Evolutionary conservation across 441 rosid genomes (phyloP).

Genomic region (Cnidoscolus chayamansa): DNA sequence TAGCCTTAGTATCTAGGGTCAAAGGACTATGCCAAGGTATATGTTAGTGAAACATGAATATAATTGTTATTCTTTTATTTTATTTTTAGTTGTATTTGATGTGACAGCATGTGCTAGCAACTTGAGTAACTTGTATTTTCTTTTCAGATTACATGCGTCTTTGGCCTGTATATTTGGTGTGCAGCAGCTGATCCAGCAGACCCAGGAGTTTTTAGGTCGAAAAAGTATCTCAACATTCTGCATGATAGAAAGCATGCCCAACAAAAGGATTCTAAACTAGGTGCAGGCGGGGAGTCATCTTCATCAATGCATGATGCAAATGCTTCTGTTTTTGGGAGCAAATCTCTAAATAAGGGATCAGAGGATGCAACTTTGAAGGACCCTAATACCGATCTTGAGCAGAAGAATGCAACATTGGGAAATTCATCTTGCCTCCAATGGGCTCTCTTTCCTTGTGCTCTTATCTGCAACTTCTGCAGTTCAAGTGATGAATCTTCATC

Average conservation of each 20-base stretch:
- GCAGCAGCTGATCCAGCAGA: constrained; percentile 97
- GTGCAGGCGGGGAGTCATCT: constrained; percentile 60
- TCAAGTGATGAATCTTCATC: constrained; percentile 61
- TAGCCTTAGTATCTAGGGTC: neutral
- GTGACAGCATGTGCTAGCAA: neutral
- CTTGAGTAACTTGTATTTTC: constrained; percentile 25
- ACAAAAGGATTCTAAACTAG: constrained; percentile 50
- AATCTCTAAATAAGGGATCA: constrained; percentile 43
- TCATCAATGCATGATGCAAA: constrained; percentile 47
- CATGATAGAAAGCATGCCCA: constrained; percentile 45
- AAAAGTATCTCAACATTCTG: constrained; percentile 68
- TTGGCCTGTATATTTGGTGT: constrained; percentile 94
- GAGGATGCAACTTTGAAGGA: constrained; percentile 38
- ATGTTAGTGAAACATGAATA: neutral
- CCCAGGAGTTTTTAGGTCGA: constrained; percentile 81
- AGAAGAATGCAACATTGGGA: constrained; percentile 37
- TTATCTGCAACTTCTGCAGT: constrained; percentile 52
- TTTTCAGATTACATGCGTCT: constrained; percentile 71
- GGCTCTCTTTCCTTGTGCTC: constrained; percentile 67
- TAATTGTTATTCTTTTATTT: neutral
- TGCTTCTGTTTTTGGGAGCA: constrained; percentile 49
- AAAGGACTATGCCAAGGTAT: neutral
- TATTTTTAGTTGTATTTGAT: neutral
- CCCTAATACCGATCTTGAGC: constrained; percentile 29
- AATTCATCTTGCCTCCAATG: constrained; percentile 38